Evolutionary conservation across 2,329 filamentous ascomycete genomes (phyloP), one percentile per base, ranked within the genome.

Genomic region (Purpureocillium takamizusanense): DNA sequence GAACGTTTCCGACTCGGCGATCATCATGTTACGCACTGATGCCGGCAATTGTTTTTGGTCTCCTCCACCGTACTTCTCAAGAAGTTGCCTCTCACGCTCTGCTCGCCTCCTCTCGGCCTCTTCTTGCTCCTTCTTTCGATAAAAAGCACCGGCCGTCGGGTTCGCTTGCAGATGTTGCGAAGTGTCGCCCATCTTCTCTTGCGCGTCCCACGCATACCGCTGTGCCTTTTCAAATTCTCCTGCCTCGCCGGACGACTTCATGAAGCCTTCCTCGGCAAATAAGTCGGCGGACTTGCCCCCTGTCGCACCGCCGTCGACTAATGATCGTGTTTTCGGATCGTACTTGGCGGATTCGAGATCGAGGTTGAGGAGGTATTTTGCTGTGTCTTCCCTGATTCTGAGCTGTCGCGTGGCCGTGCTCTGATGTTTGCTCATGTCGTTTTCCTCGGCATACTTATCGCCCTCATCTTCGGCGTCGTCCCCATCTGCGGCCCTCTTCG

Each of bases 271-370:
- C 52, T 97, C 92, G 4, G 89, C 89, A 40, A 92, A 90, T 6
- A 94, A 63, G 23, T 83, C 78, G 7, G 89, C 84, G 3, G 86
- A 84, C 49, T 81, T 82, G 63, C 94, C 87, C 16, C 76, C 76
- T 25, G 81, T 85, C 7, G 84, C 87, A 35, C 88, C 87, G 45
- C 78, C 80, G 54, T 94, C 86, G 16, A 94, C 83, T 72, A 98
- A 86, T 8, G 85, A 83, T 51, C 92, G 76, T 11, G 89, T 95
- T 59, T 98, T 98, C 0, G 92, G 92, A 54, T 98, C 90, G 63
- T 98, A 98, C 60, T 94, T 94, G 2, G 94, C 92, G 2, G 89
- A 95, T 53, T 98, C 92, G 3, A 95, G 72, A 55, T 98, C 92
- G 21, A 98, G 76, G 55, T 97, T 97, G 8, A 95, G 69, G 3